Evolutionary conservation across 106 monocot genomes (phyloP).

Genomic region (Dendrobium officinale): DNA sequence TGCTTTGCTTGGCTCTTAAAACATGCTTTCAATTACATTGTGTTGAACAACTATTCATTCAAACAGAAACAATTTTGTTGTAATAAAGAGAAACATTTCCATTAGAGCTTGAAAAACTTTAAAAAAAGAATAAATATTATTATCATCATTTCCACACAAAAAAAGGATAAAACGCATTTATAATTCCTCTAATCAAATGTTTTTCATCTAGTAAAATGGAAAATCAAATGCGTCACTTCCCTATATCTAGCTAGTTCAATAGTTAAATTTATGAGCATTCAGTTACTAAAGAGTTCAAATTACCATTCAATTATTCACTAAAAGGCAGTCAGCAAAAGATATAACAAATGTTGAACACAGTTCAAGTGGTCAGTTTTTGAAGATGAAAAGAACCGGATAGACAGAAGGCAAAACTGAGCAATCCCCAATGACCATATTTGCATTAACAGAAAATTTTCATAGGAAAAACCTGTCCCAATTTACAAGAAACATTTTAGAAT

Average conservation of each 20-base stretch:
- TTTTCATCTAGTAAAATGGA: too few species aligned
- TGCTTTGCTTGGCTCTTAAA: too few species aligned
- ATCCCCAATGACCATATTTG: not conserved
- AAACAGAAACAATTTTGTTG: too few species aligned
- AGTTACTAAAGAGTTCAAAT: not conserved
- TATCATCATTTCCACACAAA: too few species aligned
- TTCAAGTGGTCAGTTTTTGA: not conserved
- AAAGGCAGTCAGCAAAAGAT: not conserved
- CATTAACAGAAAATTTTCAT: not conserved
- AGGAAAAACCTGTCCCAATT: too few species aligned
- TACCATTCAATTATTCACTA: not conserved
- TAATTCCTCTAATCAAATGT: too few species aligned
- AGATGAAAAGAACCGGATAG: constrained; percentile 1
- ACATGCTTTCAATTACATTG: too few species aligned
- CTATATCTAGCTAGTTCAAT: not conserved
- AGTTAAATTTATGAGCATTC: not conserved
- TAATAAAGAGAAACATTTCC: too few species aligned
- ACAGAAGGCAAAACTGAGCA: not conserved
- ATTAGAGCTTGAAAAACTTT: too few species aligned
- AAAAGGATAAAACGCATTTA: too few species aligned
- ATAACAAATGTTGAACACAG: not conserved
- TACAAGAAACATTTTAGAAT: not conserved
- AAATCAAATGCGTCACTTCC: not conserved
- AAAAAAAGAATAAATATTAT: too few species aligned
- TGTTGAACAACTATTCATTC: too few species aligned